Evolutionary conservation across 139 green algal genomes (phyloP), one percentile per base, ranked within the genome.

Genomic region (Volvox africanus): DNA sequence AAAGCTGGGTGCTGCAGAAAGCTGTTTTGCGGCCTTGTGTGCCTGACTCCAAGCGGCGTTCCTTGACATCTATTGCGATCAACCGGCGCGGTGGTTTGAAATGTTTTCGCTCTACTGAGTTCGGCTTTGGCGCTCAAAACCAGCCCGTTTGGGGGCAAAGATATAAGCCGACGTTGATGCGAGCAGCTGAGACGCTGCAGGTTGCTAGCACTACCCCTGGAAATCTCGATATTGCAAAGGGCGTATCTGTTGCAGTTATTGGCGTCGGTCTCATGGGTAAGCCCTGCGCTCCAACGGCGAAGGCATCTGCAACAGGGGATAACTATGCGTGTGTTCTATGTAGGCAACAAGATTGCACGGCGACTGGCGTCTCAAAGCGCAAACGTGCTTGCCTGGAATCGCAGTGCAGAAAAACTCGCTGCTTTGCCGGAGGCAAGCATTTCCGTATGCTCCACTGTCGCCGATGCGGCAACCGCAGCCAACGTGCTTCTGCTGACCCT

Each of bases 301-400:
- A 24, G 24, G 21, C 65, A 73, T 73, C 16, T 28, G 21, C 65
- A 73, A 73, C 65, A 28, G 9, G 6, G 65, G 65, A 24, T 6
- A 28, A 73, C 21, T 28, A 9, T 30, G 37, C 19, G 22, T 37
- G 71, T 55, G 50, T 82, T 73, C 24, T 24, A 20, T 19, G 37
- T 32, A 89, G 85, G 85, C 69, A 89, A 89, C 85, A 89, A 89
- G n/a, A 89, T 89, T 33, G 85, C 85, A 9, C 61, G 85, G 69
- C 20, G 85, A 17, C 85, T 89, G 37, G 68, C 36, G 18, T 71
- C 85, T 14, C 44, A 82, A 50, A 68, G 85, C 85, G 69, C 69
- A 2, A 6, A 33, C 0, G 85, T 89, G 0, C 30, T 12, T 20
- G 85, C 85, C 3, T 89, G 85, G 85, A 89, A 89, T 37, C 69